These are phyloP conservation scores for Leptosphaerulina australis DNA, from an alignment of 2,329 filamentous ascomycete species.

Conservation along the genomic window DNA sequence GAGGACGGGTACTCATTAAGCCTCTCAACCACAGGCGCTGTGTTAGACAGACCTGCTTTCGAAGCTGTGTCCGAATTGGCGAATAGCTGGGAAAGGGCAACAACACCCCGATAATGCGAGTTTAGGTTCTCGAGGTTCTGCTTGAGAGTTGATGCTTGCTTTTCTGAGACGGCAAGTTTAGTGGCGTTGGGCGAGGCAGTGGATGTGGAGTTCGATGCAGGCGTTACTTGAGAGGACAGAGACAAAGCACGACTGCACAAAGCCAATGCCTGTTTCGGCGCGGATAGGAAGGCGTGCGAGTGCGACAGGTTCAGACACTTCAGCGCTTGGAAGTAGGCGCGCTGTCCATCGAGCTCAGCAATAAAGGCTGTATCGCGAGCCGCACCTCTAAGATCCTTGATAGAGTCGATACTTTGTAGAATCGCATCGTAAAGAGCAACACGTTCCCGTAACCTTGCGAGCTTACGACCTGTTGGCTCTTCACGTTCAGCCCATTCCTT, in stretches of 20 bases:
- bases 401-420: constrained; percentile 85
- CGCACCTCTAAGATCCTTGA: constrained; percentile 88
- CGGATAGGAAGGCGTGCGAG: constrained; percentile 76
- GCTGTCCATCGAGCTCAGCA: constrained; percentile 76
- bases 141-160: constrained; percentile 65
- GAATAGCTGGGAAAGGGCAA: constrained; percentile 74
- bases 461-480: constrained; percentile 73
- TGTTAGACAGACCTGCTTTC: constrained; percentile 51
- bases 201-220: constrained; percentile 47
- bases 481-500: constrained; percentile 59
- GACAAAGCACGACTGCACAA: constrained; percentile 75
- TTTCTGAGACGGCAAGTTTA: constrained; percentile 69
- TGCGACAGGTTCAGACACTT: constrained; percentile 88
- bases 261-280: constrained; percentile 80
- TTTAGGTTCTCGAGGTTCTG: constrained; percentile 72
- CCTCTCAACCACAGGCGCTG: constrained; percentile 72
- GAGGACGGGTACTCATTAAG: constrained; percentile 75
- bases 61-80: constrained; percentile 56
- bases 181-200: constrained; percentile 18
- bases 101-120: constrained; percentile 81
- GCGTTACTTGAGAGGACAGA: constrained; percentile 61
- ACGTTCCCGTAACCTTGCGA: constrained; percentile 82
- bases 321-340: constrained; percentile 83
- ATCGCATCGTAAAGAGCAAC: constrained; percentile 90
- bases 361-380: constrained; percentile 80